These are phyloP conservation scores for Geotrichum histeridarum DNA, from an alignment of 1,139 yeast species.

Conservation along the genomic window DNA sequence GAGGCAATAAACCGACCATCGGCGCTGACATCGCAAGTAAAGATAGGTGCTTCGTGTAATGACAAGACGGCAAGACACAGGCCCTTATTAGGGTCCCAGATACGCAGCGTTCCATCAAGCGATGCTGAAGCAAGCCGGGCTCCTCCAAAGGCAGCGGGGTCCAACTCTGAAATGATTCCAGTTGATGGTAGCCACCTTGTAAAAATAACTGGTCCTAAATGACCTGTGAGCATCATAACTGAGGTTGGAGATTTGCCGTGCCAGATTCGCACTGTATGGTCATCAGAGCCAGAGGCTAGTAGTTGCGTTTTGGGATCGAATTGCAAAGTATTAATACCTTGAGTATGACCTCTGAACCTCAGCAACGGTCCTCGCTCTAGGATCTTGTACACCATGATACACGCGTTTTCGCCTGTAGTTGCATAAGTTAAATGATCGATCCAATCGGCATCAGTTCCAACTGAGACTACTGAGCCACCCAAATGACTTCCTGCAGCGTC, in stretches of 20 bases:
- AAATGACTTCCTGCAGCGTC: not conserved
- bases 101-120: constrained; percentile 62
- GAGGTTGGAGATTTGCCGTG: constrained; percentile 35
- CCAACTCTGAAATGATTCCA: constrained; percentile 18
- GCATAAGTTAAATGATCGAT: constrained; percentile 66
- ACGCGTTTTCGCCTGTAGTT: constrained; percentile 53
- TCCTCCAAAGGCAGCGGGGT: constrained; percentile 19
- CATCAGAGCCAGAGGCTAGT: constrained; percentile 74
- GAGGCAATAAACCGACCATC: constrained; percentile 49
- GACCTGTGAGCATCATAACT: constrained; percentile 30
- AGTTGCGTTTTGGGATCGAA: constrained; percentile 51
- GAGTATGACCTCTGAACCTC: constrained; percentile 62
- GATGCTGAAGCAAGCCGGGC: constrained; percentile 46
- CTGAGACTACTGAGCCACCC: constrained; percentile 8
- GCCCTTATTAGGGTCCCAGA: constrained; percentile 59
- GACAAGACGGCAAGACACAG: constrained; percentile 39
- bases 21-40: constrained; percentile 51
- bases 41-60: constrained; percentile 49
- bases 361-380: constrained; percentile 53
- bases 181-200: constrained; percentile 30
- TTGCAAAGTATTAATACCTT: constrained; percentile 51
- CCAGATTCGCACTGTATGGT: constrained; percentile 69
- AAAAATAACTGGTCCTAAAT: constrained; percentile 32
- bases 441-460: constrained; percentile 65
- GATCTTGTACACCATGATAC: constrained; percentile 57